A percentile compares a stretch with the other conserved stretches of the same genome.
phyloP scores from a whole-genome alignment of 2,329 filamentous ascomycete genomes.

The Stagonosporopsis tanaceti region DNA sequence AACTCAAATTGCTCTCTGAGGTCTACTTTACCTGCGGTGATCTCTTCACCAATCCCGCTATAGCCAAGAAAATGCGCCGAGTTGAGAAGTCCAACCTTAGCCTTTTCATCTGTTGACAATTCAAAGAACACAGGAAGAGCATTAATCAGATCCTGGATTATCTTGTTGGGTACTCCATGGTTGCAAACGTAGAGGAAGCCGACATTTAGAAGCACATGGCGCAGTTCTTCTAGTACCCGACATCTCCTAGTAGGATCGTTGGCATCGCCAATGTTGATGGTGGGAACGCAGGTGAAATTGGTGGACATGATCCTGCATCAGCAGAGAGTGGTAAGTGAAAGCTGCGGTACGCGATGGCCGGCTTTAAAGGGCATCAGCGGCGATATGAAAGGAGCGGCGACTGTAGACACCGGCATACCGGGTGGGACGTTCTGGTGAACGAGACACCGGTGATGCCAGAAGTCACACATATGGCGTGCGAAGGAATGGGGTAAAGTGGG shows the following conservation, averaged over 20 bases:
- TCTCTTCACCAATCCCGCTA: constrained; percentile 63
- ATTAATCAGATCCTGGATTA: not conserved
- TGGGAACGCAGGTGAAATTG: not conserved
- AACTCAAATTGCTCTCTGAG: constrained; percentile 66
- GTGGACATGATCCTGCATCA: not conserved
- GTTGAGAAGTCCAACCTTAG: constrained; percentile 48
- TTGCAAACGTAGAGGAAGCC: constrained; percentile 1
- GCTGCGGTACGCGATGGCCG: not conserved
- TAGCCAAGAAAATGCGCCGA: constrained; percentile 69
- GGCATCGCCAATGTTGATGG: not conserved
- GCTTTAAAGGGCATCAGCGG: no score
- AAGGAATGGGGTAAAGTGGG: not conserved
- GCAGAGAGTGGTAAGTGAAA: not conserved
- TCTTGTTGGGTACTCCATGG: not conserved
- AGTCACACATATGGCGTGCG: not conserved
- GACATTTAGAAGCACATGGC: not conserved
- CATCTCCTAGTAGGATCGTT: not conserved
- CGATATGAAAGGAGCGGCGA: not conserved
- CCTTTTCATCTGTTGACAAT: constrained; percentile 13
- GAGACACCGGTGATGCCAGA: not conserved
- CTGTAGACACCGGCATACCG: not conserved
- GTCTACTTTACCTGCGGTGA: constrained; percentile 61
- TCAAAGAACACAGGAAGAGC: constrained; percentile 45
- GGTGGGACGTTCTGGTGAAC: not conserved
- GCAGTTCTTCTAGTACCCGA: not conserved